These are phyloP conservation scores for Leccinum sublutescens DNA, from an alignment of 768 basidiomycete genomes.

Conservation along the genomic window DNA sequence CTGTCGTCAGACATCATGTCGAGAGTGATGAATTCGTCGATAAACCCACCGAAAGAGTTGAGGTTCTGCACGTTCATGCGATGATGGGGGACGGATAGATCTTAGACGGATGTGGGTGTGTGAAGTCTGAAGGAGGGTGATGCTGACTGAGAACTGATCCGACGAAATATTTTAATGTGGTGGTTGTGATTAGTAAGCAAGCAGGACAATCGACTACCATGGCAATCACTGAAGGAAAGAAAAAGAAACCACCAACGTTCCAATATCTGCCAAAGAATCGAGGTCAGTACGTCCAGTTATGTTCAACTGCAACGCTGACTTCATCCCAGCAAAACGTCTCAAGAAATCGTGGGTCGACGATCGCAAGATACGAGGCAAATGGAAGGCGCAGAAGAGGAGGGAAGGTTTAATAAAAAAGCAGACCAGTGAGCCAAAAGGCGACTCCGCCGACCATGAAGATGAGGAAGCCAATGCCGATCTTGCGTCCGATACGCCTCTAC, in stretches of 20 bases:
- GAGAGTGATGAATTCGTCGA: slow-evolving; percentile 10
- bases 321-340: slow-evolving; percentile 64
- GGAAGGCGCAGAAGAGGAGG: slow-evolving; percentile 68
- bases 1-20: slow-evolving; percentile 10
- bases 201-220: not conserved
- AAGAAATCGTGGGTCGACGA: slow-evolving; percentile 80
- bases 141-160: slow-evolving; percentile 10
- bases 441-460: not conserved
- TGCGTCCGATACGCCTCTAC: not conserved
- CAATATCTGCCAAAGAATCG: slow-evolving; percentile 60
- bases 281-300: slow-evolving; percentile 43
- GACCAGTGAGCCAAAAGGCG: slow-evolving; percentile 2
- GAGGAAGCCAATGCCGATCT: not conserved
- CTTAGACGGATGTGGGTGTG: slow-evolving; percentile 48
- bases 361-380: slow-evolving; percentile 74
- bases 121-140: slow-evolving; percentile 22
- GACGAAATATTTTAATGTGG: slow-evolving; percentile 24
- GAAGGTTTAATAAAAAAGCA: slow-evolving; percentile 33
- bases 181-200: slow-evolving; percentile 26
- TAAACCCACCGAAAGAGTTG: slow-evolving; percentile 64
- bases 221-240: slow-evolving; percentile 13
- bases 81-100: slow-evolving; percentile 47
- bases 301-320: slow-evolving; percentile 3
- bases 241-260: slow-evolving; percentile 67
- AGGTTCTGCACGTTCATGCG: slow-evolving; percentile 97